Base-by-base conservation (phyloP, 2,329 filamentous ascomycete genomes). In the Bipolaris gigantea region DNA sequence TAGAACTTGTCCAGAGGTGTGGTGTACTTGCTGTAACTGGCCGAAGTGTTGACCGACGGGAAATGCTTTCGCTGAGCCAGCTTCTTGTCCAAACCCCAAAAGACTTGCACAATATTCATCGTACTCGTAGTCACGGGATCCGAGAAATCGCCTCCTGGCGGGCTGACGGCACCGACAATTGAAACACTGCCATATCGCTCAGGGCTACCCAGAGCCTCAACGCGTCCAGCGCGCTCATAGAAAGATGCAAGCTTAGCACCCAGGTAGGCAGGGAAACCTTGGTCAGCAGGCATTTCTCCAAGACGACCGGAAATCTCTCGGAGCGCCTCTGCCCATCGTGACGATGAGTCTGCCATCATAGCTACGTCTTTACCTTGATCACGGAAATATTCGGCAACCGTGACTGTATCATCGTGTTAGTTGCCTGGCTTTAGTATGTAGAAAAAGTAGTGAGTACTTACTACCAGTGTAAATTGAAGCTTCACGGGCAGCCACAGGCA, bases 61-160 rank as follows among this genome's bases (percentile, higher is more conserved):
- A 99, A 99, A 79, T 99, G 94, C 81, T 99, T 99, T 70, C 94
- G 88, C 80, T 97, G 94, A 19, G 94, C 94, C 56, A 99, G 88
- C 83, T 97, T 97, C 88, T 99, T 97, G 83, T 99, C 94, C 46
- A 97, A 85, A 83, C 94, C 94, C 94, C 94, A 99, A 82, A 99
- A 99, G 66, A 99, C 94, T 76, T 99, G 94, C 70, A 99, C 94
- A 72, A 99, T 99, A 85, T 89, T 86, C 43, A 99, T 87, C 18
- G 94, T 99, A 63, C 90, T 89, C 56, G 85, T 90, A 13, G 94
- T 99, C 71, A 99, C 94, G 18, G 94, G 94, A 79, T 99, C 94
- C 41, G 94, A 97, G 83, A 97, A 99, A 81, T 99, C 94, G 85
- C 94, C 94, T 81, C 93, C 94, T 11, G 94, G 94, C 48, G 94